Evolutionary conservation across 2,329 filamentous ascomycete genomes (phyloP).

Genomic region (Talaromyces sp.): DNA sequence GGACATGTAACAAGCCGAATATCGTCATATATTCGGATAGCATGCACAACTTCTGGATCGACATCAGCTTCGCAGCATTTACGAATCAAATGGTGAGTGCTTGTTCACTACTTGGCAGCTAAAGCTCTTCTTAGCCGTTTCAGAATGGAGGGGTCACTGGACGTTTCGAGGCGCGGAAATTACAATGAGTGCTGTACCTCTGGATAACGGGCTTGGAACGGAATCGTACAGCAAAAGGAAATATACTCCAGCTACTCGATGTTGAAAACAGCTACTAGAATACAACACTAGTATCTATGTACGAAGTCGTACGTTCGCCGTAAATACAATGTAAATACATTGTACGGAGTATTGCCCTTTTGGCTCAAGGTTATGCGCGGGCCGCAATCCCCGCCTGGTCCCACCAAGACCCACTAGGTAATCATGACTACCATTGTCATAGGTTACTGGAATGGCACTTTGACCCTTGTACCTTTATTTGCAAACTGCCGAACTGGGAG

Average conservation of each 20-base stretch:
- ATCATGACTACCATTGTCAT: neutral
- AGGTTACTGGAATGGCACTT: neutral
- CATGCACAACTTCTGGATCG: neutral
- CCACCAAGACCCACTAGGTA: neutral
- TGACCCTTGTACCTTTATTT: neutral
- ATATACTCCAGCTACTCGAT: neutral
- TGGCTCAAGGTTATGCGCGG: neutral
- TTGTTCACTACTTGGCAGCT: neutral
- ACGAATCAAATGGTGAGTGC: neutral
- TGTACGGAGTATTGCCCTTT: neutral
- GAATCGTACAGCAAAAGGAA: neutral
- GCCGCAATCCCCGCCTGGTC: neutral
- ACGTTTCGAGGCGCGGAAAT: neutral
- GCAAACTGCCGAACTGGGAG: neutral
- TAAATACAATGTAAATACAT: neutral
- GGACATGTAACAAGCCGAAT: neutral
- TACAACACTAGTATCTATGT: neutral
- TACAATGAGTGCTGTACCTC: neutral
- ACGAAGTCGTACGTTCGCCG: neutral
- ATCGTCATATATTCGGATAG: neutral
- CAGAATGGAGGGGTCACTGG: neutral
- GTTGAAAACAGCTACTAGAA: neutral
- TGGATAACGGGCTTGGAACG: neutral
- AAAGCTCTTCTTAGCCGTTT: neutral
- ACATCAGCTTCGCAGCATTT: neutral